phyloP scores from a whole-genome alignment of 441 rosid genomes.

The Gossypium trilobum region DNA sequence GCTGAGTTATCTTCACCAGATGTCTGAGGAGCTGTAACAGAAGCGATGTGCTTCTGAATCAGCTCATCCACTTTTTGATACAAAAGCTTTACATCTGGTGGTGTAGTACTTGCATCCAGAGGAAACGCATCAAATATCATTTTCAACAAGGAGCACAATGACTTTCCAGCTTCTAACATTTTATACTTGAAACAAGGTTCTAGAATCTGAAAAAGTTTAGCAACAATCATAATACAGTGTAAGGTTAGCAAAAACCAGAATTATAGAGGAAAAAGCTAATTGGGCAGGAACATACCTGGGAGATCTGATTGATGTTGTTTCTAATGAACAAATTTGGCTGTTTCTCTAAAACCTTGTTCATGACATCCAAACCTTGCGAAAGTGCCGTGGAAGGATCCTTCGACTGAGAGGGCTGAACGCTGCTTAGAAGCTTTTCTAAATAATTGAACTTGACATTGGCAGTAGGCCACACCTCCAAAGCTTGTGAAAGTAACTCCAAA shows the following conservation, averaged over 20 bases:
- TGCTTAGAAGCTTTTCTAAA: constrained; percentile 70
- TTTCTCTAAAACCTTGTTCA: constrained; percentile 97
- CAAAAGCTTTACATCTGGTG: constrained; percentile 63
- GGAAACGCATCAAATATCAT: constrained; percentile 90
- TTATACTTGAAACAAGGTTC: constrained; percentile 93
- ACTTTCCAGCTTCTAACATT: constrained; percentile 88
- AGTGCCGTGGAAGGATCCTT: constrained; percentile 92
- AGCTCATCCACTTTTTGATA: constrained; percentile 80
- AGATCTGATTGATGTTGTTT: constrained; percentile 83
- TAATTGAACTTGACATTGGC: constrained; percentile 94
- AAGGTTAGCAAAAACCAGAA: constrained; percentile 7
- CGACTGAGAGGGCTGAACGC: constrained; percentile 82
- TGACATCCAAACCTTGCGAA: constrained; percentile 93
- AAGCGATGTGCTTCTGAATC: constrained; percentile 70
- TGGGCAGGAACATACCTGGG: constrained; percentile 51
- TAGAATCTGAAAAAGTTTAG: constrained; percentile 54
- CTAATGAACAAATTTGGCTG: constrained; percentile 87
- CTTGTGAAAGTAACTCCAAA: constrained; percentile 82
- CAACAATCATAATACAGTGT: constrained; percentile 29
- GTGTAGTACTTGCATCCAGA: constrained; percentile 53
- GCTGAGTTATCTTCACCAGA: constrained; percentile 67
- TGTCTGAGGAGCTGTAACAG: constrained; percentile 50
- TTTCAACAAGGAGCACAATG: constrained; percentile 85
- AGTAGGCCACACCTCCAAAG: constrained; percentile 96
- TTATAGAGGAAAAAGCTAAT: constrained; percentile 16